Conservation (phyloP, 768 basidiomycete species). For the Auricularia sp. region DNA sequence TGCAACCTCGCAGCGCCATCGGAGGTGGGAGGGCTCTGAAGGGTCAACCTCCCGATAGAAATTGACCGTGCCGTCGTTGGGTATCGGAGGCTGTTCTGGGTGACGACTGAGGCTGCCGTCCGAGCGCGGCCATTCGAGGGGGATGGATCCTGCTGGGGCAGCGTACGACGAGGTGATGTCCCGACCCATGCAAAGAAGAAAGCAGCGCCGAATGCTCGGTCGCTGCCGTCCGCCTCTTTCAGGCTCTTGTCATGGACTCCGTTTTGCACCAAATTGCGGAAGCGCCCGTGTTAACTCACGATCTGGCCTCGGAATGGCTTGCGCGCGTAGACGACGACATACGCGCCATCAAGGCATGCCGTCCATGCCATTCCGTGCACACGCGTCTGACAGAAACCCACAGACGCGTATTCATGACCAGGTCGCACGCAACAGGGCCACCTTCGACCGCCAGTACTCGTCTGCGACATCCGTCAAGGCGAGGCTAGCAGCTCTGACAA, state of each 20-base stretch:
- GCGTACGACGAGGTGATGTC: not conserved
- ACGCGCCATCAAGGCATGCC: not conserved
- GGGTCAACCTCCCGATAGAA: constrained; percentile 48
- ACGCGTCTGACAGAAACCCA: no score
- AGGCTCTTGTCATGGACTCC: not conserved
- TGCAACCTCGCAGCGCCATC: constrained; percentile 47
- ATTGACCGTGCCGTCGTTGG: constrained; percentile 61
- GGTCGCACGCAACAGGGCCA: not conserved
- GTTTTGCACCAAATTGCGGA: not conserved
- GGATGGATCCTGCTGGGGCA: not conserved
- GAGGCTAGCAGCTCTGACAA: not conserved
- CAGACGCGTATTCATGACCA: constrained; percentile 1
- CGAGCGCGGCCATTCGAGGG: constrained; percentile 46
- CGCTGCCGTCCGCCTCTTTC: not conserved
- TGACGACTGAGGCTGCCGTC: constrained; percentile 52
- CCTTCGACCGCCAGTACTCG: not conserved
- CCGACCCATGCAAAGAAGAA: not conserved
- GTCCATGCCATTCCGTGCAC: not conserved
- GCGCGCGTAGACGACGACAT: not conserved
- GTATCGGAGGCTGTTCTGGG: constrained; percentile 41
- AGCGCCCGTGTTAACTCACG: not conserved
- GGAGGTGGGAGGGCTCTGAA: constrained; percentile 41
- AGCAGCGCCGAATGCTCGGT: not conserved
- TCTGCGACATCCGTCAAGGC: not conserved
- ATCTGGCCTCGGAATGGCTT: not conserved